Evolutionary conservation across 2,329 filamentous ascomycete genomes (phyloP), one percentile per base, ranked within the genome.

Genomic region (Pseudocercospora eumusae): DNA sequence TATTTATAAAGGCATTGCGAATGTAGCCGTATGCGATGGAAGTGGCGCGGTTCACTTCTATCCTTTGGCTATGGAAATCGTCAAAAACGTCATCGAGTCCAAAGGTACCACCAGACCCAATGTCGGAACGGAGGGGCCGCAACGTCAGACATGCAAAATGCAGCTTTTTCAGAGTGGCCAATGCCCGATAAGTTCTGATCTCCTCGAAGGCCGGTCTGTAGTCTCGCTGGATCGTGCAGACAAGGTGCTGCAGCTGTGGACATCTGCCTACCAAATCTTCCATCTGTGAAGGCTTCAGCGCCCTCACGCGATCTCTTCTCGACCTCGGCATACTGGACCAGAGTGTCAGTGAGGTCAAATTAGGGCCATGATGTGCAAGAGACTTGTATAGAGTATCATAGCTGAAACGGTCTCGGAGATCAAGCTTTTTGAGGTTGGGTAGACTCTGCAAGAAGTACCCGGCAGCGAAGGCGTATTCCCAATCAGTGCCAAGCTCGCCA

Each of bases 271-370:
- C 52, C n/a, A 54, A 31, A 23, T 54, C 52, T 36, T 54, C 52
- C n/a, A 54, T 36, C 52, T 54, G 15, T 36, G 18, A 13, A 15
- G 52, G 52, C 21, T 28, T 28, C 2, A 54, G 18, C 11, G 52
- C 52, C n/a, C 28, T 40, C 7, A 54, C 52, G 28, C 52, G 52
- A 33, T 54, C 52, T 54, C 52, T 54, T 54, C 52, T 54, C 18
- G 52, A 54, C 28, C 31, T 40, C 13, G 15, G 28, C 11, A 10
- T n/a, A 23, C 2, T 33, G 18, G 52, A 36, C 52, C 28, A 54
- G 7, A 52, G 47, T 10, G 23, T 27, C 8, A 52, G 15, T 10
- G 47, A 52, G 4, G 47, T 27, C 21, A 52, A 25, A 25, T 25
- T 31, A 10, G 47, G 47, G n/a, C 47, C 25, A 25, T 52, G 47